Conservation (phyloP, 768 basidiomycete species). For the Mycena kentingensis region DNA sequence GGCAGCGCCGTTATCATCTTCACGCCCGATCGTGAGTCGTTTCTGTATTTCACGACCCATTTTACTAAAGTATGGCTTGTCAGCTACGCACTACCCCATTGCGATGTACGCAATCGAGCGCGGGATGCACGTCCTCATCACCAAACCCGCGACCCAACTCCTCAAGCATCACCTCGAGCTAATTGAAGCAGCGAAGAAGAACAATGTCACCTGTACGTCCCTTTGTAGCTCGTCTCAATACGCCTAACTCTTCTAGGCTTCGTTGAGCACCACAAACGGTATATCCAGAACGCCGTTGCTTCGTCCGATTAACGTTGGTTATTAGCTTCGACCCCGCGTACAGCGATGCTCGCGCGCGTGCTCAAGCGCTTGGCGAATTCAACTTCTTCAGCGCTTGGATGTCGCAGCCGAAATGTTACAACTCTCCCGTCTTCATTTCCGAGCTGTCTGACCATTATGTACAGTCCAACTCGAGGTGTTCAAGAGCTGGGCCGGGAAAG, state of each 20-base stretch:
- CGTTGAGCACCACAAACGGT: constrained; percentile 95
- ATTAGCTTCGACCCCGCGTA: constrained; percentile 85
- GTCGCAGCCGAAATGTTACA: constrained; percentile 97
- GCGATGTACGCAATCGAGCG: constrained; percentile 84
- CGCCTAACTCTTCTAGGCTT: constrained; percentile 43
- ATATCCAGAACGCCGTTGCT: constrained; percentile 17
- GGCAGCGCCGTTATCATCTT: constrained; percentile 93
- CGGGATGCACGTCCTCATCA: constrained; percentile 86
- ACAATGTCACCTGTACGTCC: constrained; percentile 67
- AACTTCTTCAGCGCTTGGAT: constrained; percentile 98
- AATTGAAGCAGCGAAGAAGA: constrained; percentile 72
- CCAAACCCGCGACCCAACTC: constrained; percentile 89
- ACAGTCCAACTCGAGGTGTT: constrained; percentile 93
- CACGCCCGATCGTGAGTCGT: constrained; percentile 79
- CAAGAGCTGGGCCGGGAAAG: constrained; percentile 92
- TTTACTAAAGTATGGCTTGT: neutral
- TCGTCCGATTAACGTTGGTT: neutral
- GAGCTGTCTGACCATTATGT: too few relatives aligned
- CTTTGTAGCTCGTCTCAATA: neutral
- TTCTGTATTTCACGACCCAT: neutral
- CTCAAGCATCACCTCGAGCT: constrained; percentile 81
- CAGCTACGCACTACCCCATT: constrained; percentile 84
- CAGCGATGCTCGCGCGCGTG: constrained; percentile 83
- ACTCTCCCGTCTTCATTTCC: too few relatives aligned
- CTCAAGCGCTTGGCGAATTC: constrained; percentile 79